Evolutionary conservation across 139 green algal genomes (phyloP), one percentile per base, ranked within the genome.

Genomic region (Coccomyxa sp.): DNA sequence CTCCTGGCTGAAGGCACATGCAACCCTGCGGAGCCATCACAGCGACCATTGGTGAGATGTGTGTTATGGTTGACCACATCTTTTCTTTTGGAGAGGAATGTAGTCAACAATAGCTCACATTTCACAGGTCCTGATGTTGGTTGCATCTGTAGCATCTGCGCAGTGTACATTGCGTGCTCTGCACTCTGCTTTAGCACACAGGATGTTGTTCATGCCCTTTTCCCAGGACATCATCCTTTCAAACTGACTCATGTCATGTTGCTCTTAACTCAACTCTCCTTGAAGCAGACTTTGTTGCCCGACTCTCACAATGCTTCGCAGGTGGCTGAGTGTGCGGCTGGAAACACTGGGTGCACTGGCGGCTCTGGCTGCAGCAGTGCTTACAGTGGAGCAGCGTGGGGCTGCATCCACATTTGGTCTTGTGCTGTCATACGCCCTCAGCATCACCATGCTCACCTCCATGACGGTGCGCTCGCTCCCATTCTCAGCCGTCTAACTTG

Each of bases 291-390:
- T 25, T 71, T 71, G 1, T 28, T 9, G 21, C 63, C 63, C 10
- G 63, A 71, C 63, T 71, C 4, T 71, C 1, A 71, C 63, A 71
- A 15, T 71, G 18, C 18, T 71, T 71, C 10, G 58, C 82, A 86
- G 90, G 38, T 95, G 92, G 92, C 86, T 95, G 77, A 89, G 88
- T 51, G 83, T 95, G 32, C 89, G 91, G 13, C 89, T 98, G 75
- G 93, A 98, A 83, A 76, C 67, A 16, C 80, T 91, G 66, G 90
- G 93, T 17, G 84, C 88, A 7, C 18, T 92, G 13, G 86, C 87
- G 17, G 88, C 90, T 13, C 87, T 93, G 32, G n/a, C 88, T 68
- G 90, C 90, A 45, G 91, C 88, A 0, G 80, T 90, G 58, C 87
- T 94, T 27, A 85, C 89, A 13, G 88, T 95, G 74, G 92, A 94